phyloP scores from a whole-genome alignment of 148 eudicot genomes.

The Fagopyrum tataricum region DNA sequence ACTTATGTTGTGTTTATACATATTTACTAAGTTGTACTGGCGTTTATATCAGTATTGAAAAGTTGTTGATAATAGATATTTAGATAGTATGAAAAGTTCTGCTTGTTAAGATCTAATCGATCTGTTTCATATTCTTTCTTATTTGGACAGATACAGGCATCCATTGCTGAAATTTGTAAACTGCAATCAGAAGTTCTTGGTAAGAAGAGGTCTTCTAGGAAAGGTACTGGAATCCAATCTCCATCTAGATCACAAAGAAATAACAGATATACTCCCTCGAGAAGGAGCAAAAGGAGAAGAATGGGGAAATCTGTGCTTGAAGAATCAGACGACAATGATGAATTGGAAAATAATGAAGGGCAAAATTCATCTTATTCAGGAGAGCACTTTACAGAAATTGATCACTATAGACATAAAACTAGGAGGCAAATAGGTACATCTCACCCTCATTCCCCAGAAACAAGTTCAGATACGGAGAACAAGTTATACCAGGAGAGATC shows the following conservation, averaged over 20 bases:
- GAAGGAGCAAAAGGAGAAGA: constrained; percentile 19
- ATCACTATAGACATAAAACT: constrained; percentile 24
- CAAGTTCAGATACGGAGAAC: constrained; percentile 41
- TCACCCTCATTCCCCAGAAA: constrained; percentile 32
- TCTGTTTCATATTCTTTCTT: neutral
- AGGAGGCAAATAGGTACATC: constrained; percentile 36
- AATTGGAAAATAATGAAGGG: constrained; percentile 30
- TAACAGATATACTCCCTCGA: neutral
- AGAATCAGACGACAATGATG: constrained; percentile 64
- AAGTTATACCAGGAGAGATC: constrained; percentile 31
- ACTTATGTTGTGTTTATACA: neutral
- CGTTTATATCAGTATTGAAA: neutral
- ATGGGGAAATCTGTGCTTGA: constrained; percentile 33
- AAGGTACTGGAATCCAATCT: neutral
- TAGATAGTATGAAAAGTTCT: neutral
- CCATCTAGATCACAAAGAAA: constrained; percentile 13
- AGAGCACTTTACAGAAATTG: constrained; percentile 42
- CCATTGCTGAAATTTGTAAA: constrained; percentile 53
- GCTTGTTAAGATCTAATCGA: neutral
- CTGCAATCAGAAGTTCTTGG: constrained; percentile 66
- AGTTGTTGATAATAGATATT: neutral
- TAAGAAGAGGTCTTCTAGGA: constrained; percentile 27
- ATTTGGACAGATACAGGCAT: constrained; percentile 55
- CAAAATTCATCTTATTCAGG: constrained; percentile 50
- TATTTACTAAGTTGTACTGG: neutral